Base-by-base conservation (phyloP, 1,139 yeast species). In the Spencermartinsiella ligniputridi region DNA sequence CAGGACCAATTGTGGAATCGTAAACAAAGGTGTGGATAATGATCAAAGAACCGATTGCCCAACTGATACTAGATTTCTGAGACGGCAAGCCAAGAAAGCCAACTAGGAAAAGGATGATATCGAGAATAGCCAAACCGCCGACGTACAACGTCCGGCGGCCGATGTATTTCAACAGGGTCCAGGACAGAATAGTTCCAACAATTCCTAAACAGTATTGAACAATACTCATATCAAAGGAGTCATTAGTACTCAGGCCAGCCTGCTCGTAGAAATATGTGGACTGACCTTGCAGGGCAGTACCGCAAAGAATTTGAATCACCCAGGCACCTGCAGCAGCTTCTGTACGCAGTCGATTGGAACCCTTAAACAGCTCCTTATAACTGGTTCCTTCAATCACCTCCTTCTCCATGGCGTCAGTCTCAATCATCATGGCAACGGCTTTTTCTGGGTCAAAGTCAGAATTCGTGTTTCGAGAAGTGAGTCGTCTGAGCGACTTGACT, bases 121-220 rank as follows among this genome's bases (percentile, higher is more conserved):
- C 57, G 51, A 72, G 67, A 3, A 60, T 45, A 33, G 61, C 46
- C n/a, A 78, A 63, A 6, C 82, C 82, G 12, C 60, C 55, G 37
- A 74, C 64, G 56, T 68, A 76, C 40, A 78, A 65, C 2, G 68
- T 61, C 54, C 75, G 71, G 55, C 84, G 67, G 29, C 85, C 84
- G 27, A 70, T 53, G 40, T 61, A 66, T 42, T 63, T 63, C 11
- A 78, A 63, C 15, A 70, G 53, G 48, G 74, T 57, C 80, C 83
- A 78, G 0, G 83, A 76, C 6, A 64, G 58, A 39, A 73, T 53
- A 4, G 81, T 76, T 27, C 79, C 81, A 21, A 68, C 50, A 43
- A 78, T 64, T 34, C 81, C 83, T 45, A 78, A 51, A n/a, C 60
- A 61, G 12, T 64, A 61, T 13, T 45, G 48, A 12, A 49, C 53